These are phyloP conservation scores for Pseudozyma sp. DNA, from an alignment of 1,284 basidiomycete genomes.

Conservation along the genomic window DNA sequence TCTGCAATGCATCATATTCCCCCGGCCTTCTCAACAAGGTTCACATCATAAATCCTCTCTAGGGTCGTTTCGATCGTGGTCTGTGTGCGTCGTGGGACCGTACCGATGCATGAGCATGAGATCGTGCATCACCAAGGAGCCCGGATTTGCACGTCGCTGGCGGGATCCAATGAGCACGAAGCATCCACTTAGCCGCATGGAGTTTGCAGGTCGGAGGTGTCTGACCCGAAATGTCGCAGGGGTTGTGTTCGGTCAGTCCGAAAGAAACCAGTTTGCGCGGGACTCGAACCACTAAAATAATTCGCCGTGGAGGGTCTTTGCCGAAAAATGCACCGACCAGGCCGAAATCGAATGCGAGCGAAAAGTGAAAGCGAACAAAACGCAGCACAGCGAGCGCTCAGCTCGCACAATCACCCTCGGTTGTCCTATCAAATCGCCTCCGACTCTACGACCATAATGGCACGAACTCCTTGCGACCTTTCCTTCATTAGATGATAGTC, in stretches of 20 bases:
- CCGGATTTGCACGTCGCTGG: not conserved
- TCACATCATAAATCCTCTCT: not conserved
- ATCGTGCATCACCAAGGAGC: too few relatives aligned
- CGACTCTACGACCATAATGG: too few relatives aligned
- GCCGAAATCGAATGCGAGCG: not conserved
- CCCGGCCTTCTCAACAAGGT: conserved; percentile 66
- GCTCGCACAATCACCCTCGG: not conserved
- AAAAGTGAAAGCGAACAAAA: not conserved
- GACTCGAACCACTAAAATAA: not conserved
- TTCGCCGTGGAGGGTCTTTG: conserved; percentile 10
- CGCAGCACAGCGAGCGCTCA: not conserved
- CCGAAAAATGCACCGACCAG: conserved; percentile 15
- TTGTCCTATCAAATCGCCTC: too few relatives aligned
- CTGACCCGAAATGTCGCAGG: conserved; percentile 2
- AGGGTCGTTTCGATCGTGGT: too few relatives aligned
- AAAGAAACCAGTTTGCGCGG: not conserved
- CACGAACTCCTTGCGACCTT: not conserved
- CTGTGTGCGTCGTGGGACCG: too few relatives aligned
- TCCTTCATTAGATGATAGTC: conserved; percentile 23
- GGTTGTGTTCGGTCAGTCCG: conserved; percentile 16
- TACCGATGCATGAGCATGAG: not conserved
- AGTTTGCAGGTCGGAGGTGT: conserved; percentile 10
- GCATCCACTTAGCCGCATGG: not conserved
- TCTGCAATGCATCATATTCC: conserved; percentile 51
- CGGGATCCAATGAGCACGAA: conserved; percentile 6